Evolutionary conservation across 345 rosid genomes (phyloP).

Genomic region (Acer campestre): DNA sequence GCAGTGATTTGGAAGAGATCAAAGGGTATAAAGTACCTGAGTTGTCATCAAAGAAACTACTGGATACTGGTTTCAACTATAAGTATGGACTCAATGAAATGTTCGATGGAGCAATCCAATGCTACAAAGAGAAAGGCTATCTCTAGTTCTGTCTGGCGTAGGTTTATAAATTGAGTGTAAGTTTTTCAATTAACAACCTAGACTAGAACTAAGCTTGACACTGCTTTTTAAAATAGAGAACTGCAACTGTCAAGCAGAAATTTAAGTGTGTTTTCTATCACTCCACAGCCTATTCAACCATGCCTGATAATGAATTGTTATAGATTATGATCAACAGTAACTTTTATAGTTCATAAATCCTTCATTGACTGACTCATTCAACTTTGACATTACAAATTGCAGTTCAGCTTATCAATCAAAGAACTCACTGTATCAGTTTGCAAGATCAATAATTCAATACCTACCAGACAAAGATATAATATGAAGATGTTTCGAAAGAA

Average conservation of each 20-base stretch:
- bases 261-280: too few relatives aligned
- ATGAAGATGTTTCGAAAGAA: too few relatives aligned
- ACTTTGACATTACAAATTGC: too few relatives aligned
- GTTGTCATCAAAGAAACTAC: conserved; percentile 36
- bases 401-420: too few relatives aligned
- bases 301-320: too few relatives aligned
- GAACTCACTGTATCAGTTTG: too few relatives aligned
- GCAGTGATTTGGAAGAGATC: conserved; percentile 30
- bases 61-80: conserved; percentile 35
- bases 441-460: too few relatives aligned
- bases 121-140: conserved; percentile 37
- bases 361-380: too few relatives aligned
- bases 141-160: conserved; percentile 13
- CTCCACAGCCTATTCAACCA: background rate
- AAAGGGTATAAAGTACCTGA: background rate
- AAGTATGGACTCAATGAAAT: conserved; percentile 36
- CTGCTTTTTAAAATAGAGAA: background rate
- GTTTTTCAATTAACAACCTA: background rate
- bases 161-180: background rate
- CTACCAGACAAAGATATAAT: too few relatives aligned
- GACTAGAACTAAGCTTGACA: background rate
- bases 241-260: too few relatives aligned
- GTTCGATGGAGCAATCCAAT: conserved; percentile 38
- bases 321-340: too few relatives aligned
- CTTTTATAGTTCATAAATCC: too few relatives aligned